Evolutionary conservation across 2,329 filamentous ascomycete genomes (phyloP), one percentile per base, ranked within the genome.

Genomic region (Aureobasidium sp.): DNA sequence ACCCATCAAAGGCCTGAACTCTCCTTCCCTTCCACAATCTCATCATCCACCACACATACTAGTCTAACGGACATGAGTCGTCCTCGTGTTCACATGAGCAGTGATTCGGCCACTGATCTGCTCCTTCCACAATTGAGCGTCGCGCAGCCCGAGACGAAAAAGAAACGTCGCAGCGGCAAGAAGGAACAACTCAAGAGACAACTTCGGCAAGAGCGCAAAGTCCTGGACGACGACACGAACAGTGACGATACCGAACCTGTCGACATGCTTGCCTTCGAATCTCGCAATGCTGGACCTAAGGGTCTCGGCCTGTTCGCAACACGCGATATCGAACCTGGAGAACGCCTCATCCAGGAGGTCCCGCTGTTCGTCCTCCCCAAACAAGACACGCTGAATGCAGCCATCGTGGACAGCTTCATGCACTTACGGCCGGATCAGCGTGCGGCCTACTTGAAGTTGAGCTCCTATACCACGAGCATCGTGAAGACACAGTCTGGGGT

Each of bases 291-390:
- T 4, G 49, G 20, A 48, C 58, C 63, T 31, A 70, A 68, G 42
- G 69, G 69, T 17, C 31, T 65, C 8, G 70, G 68, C 11, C 55
- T 70, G 11, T 68, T 70, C 53, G 69, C 70, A 4, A 61, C 44
- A 29, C 52, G 45, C 5, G 31, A 49, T 49, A 69, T 72, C 39
- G 61, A 65, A 7, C 44, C 53, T 15, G 70, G 70, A 22, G 67
- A 68, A 34, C 65, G 66, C 39, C 66, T 72, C 52, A 64, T 72
- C 34, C 55, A 64, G 45, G 70, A 72, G 45, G 17, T 39, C 11
- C 65, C 68, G 6, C 60, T 72, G 31, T 48, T 62, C 49, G n/a
- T 42, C 17, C 44, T 62, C 34, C 39, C 27, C 36, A 52, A 53
- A 44, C 17, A 22, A 37, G 41, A 52, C 6, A 49, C 25, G 2